Base-by-base conservation (phyloP, 2,329 filamentous ascomycete species). In the Coniella vitis region DNA sequence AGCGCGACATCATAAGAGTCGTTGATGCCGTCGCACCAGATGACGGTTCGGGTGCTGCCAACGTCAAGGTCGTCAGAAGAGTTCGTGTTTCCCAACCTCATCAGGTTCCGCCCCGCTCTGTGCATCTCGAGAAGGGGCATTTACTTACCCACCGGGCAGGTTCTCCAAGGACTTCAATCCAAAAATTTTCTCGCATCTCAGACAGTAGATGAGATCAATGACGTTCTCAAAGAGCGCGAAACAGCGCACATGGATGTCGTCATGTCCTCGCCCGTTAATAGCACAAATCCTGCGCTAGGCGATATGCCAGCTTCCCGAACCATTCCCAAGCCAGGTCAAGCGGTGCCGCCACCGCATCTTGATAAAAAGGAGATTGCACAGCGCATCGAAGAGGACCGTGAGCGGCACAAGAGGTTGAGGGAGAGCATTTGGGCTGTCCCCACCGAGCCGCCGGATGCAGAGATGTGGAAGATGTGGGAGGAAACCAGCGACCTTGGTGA, bases 341-440 rank as follows among this genome's bases (percentile, higher is more conserved):
- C 38, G 48, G 54, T 55, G 39, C 62, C 55, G 50, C 60, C 63
- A 4, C 66, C 69, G 22, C 65, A 69, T 14, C 65, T 93, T 45
- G 88, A 96, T 61, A 93, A 91, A 68, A 79, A 86, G 48, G 87
- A 95, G 68, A 87, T 96, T 46, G 90, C 97, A 69, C 90, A 97
- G 70, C 77, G 93, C 36, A 95, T 98, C 55, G 94, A 98, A 59
- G 94, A 98, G 68, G 93, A 98, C 66, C 76, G 93, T 3, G 93
- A 98, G 66, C 75, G 93, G 38, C 94, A 98, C 66, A 98, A 98
- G 73, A 74, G 91, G 38, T 72, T 91, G 60, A 74, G 93, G 19
- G 93, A 98, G 69, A 90, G 84, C 59, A 94, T 95, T 54, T 98
- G 94, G 93, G 88, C 90, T 0, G 83, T 95, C 2, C 80, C 80